Percentiles rank a stretch among this genome's conserved stretches.
phyloP scores from a whole-genome alignment of 129 eudicot genomes.

The Pulicaria dysenterica region DNA sequence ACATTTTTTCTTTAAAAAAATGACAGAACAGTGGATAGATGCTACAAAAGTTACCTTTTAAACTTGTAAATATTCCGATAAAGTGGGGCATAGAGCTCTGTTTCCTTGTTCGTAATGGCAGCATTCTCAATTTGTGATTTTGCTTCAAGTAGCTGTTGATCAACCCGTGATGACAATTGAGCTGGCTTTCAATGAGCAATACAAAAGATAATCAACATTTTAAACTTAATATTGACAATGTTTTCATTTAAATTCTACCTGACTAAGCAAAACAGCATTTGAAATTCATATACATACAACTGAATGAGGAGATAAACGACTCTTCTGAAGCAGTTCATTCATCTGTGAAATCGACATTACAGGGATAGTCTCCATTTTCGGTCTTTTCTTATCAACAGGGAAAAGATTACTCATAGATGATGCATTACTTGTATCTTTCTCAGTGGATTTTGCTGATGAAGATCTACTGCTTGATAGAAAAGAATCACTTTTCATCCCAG shows the following conservation, averaged over 20 bases:
- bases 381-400: conserved; percentile 21
- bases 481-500: neutral
- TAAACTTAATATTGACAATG: conserved; percentile 8
- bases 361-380: conserved; percentile 20
- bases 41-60: conserved; percentile 43
- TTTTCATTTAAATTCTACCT: conserved; percentile 17
- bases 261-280: conserved; percentile 27
- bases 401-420: conserved; percentile 11
- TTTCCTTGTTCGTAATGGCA: conserved; percentile 19
- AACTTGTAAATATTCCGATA: conserved; percentile 56
- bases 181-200: conserved; percentile 37
- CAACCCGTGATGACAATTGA: conserved; percentile 32
- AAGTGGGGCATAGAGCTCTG: conserved; percentile 46
- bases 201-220: conserved; percentile 1
- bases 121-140: conserved; percentile 50
- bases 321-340: conserved; percentile 50
- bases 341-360: conserved; percentile 56
- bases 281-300: conserved; percentile 46
- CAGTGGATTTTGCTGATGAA: neutral
- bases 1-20: too few species aligned
- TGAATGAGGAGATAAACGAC: conserved; percentile 36
- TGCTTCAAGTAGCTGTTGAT: conserved; percentile 40
- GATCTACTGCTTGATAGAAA: neutral
- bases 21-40: neutral
- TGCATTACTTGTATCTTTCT: neutral